phyloP scores from a whole-genome alignment of 2,329 filamentous ascomycete genomes.

The Mycosphaerella arachidis region DNA sequence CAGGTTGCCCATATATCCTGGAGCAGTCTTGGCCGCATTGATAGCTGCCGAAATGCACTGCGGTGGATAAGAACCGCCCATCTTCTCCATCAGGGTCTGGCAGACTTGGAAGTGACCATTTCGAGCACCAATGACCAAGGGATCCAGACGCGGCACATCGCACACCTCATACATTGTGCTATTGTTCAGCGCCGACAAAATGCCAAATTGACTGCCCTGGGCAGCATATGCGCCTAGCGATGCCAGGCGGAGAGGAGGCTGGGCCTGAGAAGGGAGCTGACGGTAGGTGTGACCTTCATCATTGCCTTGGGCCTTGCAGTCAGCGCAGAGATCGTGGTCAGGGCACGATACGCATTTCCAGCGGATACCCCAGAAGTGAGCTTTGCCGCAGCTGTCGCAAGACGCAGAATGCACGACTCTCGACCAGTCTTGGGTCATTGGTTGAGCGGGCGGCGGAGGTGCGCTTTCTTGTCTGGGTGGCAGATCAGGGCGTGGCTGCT shows the following conservation, averaged over 20 bases:
- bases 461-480: slow-evolving; percentile 4
- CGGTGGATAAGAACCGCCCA: slow-evolving; percentile 1
- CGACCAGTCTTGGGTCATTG: slow-evolving; percentile 1
- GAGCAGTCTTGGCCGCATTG: not conserved
- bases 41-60: slow-evolving; percentile 5
- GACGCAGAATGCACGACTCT: slow-evolving; percentile 3
- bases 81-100: slow-evolving; percentile 5
- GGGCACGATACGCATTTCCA: slow-evolving; percentile 6
- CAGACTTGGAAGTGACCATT: slow-evolving; percentile 7
- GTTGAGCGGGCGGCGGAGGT: not conserved
- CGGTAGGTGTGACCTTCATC: slow-evolving; percentile 6
- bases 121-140: slow-evolving; percentile 2
- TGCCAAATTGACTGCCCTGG: slow-evolving; percentile 4
- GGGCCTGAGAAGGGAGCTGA: not conserved
- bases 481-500: not conserved
- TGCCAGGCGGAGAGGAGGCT: slow-evolving; percentile 1
- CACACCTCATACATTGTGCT: slow-evolving; percentile 4
- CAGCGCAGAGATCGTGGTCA: slow-evolving; percentile 7
- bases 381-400: slow-evolving; percentile 8
- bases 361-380: not conserved
- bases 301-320: slow-evolving; percentile 4
- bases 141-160: slow-evolving; percentile 3
- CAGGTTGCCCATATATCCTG: slow-evolving; percentile 3
- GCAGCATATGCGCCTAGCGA: slow-evolving; percentile 1
- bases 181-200: slow-evolving; percentile 3